Base-by-base conservation (phyloP, 2,329 filamentous ascomycete genomes). In the Cladosporium velox region DNA sequence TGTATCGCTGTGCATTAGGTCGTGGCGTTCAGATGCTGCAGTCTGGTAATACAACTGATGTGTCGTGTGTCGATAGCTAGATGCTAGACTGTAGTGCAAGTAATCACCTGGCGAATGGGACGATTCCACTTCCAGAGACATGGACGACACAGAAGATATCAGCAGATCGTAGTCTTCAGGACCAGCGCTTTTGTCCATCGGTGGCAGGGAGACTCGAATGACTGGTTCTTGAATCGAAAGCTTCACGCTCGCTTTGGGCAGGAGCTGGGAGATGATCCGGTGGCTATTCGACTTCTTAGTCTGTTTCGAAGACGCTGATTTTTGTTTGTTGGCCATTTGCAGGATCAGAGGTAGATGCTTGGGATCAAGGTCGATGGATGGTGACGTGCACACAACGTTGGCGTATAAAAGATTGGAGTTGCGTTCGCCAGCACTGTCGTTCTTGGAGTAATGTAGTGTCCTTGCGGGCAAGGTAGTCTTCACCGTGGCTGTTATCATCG, bases 191-290 rank as follows among this genome's bases (percentile, higher is more conserved):
- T 82, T 77, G 67, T 90, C 87, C 68, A 95, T 87, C 0, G 94
- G 89, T 5, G 93, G 93, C 4, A 99, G 82, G 8, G 93, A 88
- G 69, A 99, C 93, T 71, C 96, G 89, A 69, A 98, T 77, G 18
- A 99, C 96, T 1, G 95, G 95, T 76, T 99, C 95, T 74, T 99
- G 95, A 79, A 99, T 91, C 0, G 95, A 97, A 49, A 98, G 88
- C 75, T 98, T 99, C 77, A 98, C 90, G 73, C 87, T 96, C 0
- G 94, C 91, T 80, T 98, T 98, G 1, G 95, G 95, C 10, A 99
- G 83, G 3, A 98, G 85, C n/a, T 92, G 88, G 15, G 94, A 97
- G 34, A 99, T 90, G 38, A 99, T 81, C 64, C 88, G 85, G 71
- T 93, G 86, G 38, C 76, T 80, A 24, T 77, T 79, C 65, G 64